These are phyloP conservation scores for Malus sieversii DNA, from an alignment of 306 rosid species.

Conservation along the genomic window DNA sequence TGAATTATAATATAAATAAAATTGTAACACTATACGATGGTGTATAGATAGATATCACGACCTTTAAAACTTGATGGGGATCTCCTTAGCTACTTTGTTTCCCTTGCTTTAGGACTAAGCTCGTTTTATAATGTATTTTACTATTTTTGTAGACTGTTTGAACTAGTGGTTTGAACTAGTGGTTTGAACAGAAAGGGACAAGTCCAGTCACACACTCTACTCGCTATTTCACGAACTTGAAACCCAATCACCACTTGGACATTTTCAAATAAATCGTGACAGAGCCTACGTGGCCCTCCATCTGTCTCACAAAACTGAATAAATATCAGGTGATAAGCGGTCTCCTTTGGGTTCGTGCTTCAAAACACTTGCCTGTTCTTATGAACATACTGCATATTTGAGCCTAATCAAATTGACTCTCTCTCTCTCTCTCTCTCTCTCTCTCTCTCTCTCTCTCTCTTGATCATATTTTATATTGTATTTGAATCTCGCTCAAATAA, in stretches of 20 bases:
- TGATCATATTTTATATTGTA: too few species aligned
- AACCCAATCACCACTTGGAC: neutral
- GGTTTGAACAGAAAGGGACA: neutral
- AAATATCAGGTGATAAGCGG: neutral
- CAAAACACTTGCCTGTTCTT: neutral
- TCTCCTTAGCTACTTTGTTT: constrained; percentile 23
- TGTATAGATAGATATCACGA: too few species aligned
- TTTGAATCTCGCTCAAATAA: neutral
- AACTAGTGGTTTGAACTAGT: neutral
- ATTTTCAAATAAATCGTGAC: neutral
- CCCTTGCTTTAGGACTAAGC: constrained; percentile 34
- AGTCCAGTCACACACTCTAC: neutral
- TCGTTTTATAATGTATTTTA: neutral
- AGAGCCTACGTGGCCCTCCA: neutral
- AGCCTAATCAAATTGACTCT: neutral
- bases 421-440: too few species aligned
- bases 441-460: too few species aligned
- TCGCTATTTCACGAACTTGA: neutral
- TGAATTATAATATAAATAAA: too few species aligned
- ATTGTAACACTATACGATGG: neutral
- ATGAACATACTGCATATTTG: neutral
- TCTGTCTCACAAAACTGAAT: neutral
- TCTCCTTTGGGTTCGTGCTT: neutral
- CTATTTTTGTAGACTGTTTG: neutral
- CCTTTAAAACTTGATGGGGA: neutral